phyloP scores from a whole-genome alignment of 768 basidiomycete genomes.

The Trametes villosa region DNA sequence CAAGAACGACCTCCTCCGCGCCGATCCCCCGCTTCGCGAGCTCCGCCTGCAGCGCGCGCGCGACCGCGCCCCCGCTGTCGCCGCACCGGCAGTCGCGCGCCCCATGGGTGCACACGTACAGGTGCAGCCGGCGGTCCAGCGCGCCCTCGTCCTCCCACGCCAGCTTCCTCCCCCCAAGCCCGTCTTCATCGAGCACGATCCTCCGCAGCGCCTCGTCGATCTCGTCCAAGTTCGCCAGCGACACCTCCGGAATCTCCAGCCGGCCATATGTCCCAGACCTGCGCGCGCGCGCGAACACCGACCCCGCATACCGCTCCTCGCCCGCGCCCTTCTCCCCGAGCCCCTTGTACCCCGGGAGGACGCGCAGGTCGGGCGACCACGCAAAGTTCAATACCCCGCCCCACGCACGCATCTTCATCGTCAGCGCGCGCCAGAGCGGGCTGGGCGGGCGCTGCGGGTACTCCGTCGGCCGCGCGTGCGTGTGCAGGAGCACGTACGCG shows the following conservation, averaged over 20 bases:
- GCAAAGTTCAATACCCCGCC: conserved; percentile 66
- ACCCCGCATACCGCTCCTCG: conserved; percentile 42
- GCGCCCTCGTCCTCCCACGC: background rate
- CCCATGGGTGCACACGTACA: conserved; percentile 83
- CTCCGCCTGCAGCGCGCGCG: conserved; percentile 56
- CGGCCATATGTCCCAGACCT: conserved; percentile 41
- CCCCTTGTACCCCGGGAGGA: conserved; percentile 24
- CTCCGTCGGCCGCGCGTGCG: conserved; percentile 48
- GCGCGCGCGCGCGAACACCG: conserved; percentile 51
- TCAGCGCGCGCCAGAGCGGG: conserved; percentile 54
- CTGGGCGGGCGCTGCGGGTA: conserved; percentile 52
- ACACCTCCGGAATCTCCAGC: conserved; percentile 53
- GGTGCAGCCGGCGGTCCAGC: conserved; percentile 32
- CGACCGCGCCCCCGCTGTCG: conserved; percentile 61
- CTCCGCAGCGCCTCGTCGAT: conserved; percentile 40
- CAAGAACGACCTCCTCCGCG: conserved; percentile 46
- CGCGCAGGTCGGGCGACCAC: conserved; percentile 45
- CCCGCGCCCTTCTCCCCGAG: conserved; percentile 25
- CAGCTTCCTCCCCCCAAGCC: conserved; percentile 19
- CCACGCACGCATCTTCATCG: conserved; percentile 47
- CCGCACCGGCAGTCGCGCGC: conserved; percentile 82
- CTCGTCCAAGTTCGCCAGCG: conserved; percentile 53
- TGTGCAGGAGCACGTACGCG: conserved; percentile 61
- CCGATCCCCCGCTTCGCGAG: conserved; percentile 42
- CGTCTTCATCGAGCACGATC: conserved; percentile 30